Conservation (phyloP, 768 basidiomycete species). For the Leccinum fibrillosum region DNA sequence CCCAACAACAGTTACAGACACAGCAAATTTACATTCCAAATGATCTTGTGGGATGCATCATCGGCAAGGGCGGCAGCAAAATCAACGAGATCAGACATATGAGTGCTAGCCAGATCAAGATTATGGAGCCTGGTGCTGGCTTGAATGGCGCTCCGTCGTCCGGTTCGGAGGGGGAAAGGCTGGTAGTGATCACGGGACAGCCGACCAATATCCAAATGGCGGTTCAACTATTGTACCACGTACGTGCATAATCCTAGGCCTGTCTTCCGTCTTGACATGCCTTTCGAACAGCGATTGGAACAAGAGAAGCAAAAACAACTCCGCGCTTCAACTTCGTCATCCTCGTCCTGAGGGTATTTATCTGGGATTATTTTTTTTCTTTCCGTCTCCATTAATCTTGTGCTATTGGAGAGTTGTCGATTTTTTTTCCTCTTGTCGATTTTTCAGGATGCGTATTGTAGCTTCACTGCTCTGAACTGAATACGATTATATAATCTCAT, state of each 20-base stretch:
- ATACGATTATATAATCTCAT: constrained; percentile 26
- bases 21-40: constrained; percentile 99
- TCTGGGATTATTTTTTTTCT: not conserved
- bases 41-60: constrained; percentile 94
- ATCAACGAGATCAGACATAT: constrained; percentile 98
- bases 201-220: constrained; percentile 96
- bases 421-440: not conserved
- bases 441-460: constrained; percentile 3
- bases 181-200: constrained; percentile 97
- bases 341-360: constrained; percentile 25
- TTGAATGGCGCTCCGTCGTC: constrained; percentile 68
- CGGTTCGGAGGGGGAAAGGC: constrained; percentile 80
- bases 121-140: constrained; percentile 94
- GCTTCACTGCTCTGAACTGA: not conserved
- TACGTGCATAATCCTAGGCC: constrained; percentile 35
- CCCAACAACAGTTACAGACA: constrained; percentile 79
- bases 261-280: constrained; percentile 6
- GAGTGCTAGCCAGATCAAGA: constrained; percentile 95
- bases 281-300: constrained; percentile 63
- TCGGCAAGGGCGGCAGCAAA: constrained; percentile 96
- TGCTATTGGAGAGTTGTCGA: constrained; percentile 1
- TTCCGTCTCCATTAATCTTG: not conserved
- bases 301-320: constrained; percentile 88
- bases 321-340: constrained; percentile 33
- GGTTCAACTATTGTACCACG: constrained; percentile 85